Percentiles rank a stretch among this genome's conserved stretches.
Conservation (phyloP, 768 basidiomycete species). For the Mycena albidolilacea region DNA sequence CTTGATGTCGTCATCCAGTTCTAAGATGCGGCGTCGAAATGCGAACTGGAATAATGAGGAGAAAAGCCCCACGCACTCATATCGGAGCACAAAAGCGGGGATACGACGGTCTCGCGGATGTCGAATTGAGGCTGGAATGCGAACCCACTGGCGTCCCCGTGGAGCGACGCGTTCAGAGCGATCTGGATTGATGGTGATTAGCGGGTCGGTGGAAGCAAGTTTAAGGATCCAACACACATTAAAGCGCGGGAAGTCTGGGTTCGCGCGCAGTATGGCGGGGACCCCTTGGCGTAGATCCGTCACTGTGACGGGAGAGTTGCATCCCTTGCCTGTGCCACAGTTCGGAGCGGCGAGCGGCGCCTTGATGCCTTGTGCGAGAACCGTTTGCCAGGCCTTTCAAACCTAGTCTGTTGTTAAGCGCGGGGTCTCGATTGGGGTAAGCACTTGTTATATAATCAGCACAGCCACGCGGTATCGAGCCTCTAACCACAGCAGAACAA, state of each 20-base stretch:
- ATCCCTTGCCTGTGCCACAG: constrained; percentile 13
- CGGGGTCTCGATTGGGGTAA: too few species aligned
- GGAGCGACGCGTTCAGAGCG: constrained; percentile 25
- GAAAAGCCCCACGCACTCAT: constrained; percentile 15
- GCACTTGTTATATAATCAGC: too few species aligned
- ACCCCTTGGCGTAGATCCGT: constrained; percentile 12
- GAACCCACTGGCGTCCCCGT: constrained; percentile 30
- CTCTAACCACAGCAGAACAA: too few species aligned
- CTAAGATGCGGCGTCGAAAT: background rate
- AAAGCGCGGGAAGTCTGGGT: constrained; percentile 7
- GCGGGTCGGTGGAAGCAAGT: background rate
- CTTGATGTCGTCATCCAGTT: constrained; percentile 2
- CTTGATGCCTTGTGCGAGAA: constrained; percentile 5
- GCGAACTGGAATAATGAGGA: background rate
- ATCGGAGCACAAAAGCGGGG: constrained; percentile 31
- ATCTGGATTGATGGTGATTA: background rate
- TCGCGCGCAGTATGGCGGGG: background rate
- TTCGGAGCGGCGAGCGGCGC: constrained; percentile 12
- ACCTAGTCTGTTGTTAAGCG: too few species aligned
- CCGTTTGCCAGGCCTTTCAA: constrained; percentile 24
- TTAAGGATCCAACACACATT: background rate
- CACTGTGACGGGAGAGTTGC: constrained; percentile 24
- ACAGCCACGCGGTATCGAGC: too few species aligned
- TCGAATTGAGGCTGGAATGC: constrained; percentile 19
- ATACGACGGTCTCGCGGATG: constrained; percentile 27